Conservation (phyloP, 768 basidiomycete species). For the Clavulina sp. region DNA sequence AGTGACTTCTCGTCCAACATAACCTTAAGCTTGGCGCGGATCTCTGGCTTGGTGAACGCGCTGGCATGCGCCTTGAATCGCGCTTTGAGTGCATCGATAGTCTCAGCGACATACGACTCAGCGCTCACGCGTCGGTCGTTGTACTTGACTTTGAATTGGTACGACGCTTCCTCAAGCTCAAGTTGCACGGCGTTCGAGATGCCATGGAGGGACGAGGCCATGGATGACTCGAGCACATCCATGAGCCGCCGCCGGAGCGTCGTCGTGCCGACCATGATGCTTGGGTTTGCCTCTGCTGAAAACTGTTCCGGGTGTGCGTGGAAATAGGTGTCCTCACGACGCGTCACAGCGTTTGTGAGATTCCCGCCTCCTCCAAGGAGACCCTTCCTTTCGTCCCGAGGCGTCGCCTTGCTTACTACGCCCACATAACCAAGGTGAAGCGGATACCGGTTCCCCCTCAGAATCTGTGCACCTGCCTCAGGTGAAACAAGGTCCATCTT, state of each 20-base stretch:
- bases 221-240: constrained; percentile 94
- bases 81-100: constrained; percentile 79
- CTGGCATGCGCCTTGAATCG: constrained; percentile 73
- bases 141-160: constrained; percentile 98
- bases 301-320: constrained; percentile 42
- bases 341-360: constrained; percentile 28
- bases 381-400: constrained; percentile 31
- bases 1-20: constrained; percentile 95
- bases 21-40: constrained; percentile 71
- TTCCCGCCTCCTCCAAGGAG: constrained; percentile 25
- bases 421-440: constrained; percentile 94
- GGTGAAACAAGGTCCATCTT: constrained; percentile 97
- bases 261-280: constrained; percentile 79
- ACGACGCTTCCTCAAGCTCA: constrained; percentile 90
- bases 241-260: constrained; percentile 80
- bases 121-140: constrained; percentile 90
- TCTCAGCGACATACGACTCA: constrained; percentile 96
- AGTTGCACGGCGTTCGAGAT: constrained; percentile 96
- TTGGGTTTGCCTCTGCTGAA: constrained; percentile 23
- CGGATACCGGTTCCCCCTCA: constrained; percentile 87
- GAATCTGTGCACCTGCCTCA: constrained; percentile 61
- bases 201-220: constrained; percentile 88
- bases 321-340: constrained; percentile 55
- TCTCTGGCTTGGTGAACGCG: constrained; percentile 76
- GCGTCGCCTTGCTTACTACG: constrained; percentile 70